These are phyloP conservation scores for Colletotrichum orbiculare DNA, from an alignment of 2,329 filamentous ascomycete genomes.

Conservation along the genomic window DNA sequence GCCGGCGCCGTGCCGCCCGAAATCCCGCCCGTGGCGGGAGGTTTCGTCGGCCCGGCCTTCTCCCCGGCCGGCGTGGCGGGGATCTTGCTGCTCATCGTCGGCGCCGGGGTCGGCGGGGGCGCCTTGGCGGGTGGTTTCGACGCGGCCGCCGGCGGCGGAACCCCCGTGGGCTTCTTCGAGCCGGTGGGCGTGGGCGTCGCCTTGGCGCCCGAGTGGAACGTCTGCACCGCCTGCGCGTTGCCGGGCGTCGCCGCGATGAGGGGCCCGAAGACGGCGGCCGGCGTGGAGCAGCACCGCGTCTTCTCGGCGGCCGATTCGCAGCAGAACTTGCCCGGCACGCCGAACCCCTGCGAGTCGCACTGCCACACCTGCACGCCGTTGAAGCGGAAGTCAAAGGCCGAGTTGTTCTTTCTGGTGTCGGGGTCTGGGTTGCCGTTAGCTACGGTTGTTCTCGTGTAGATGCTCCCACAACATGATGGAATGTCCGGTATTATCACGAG, in stretches of 20 bases:
- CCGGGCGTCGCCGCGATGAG: conserved; percentile 29
- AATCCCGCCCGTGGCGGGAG: background rate
- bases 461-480: too few species aligned
- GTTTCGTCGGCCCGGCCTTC: conserved; percentile 6
- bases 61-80: conserved; percentile 2
- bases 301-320: conserved; percentile 33
- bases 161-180: background rate
- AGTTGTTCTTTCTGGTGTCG: conserved; percentile 22
- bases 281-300: conserved; percentile 33
- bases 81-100: conserved; percentile 14
- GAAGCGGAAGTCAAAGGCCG: conserved; percentile 29
- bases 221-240: conserved; percentile 30
- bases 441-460: background rate
- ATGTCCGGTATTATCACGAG: background rate
- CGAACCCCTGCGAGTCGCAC: conserved; percentile 26
- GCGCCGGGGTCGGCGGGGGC: conserved; percentile 4
- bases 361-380: conserved; percentile 35
- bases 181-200: conserved; percentile 12
- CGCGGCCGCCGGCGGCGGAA: background rate
- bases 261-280: conserved; percentile 25
- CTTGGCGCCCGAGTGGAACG: conserved; percentile 8
- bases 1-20: background rate
- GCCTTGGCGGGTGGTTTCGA: background rate
- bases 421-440: conserved; percentile 6
- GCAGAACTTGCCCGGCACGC: conserved; percentile 31